Conservation (phyloP, 768 basidiomycete genomes). For the Pholiota conissans region DNA sequence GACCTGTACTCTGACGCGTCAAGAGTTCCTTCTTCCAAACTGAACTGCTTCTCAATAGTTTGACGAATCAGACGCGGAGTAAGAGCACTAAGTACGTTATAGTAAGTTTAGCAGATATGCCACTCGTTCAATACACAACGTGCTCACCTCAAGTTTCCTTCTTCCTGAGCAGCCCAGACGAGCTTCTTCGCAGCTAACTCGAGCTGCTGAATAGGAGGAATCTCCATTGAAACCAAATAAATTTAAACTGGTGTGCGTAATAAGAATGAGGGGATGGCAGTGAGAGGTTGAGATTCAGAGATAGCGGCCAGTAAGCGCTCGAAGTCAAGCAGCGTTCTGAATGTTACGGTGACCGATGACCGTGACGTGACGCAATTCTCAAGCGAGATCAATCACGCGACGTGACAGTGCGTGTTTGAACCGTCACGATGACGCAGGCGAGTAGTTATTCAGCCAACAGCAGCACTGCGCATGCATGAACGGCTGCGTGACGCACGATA, state of each 20-base stretch:
- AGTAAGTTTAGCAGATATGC: neutral
- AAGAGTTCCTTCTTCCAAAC: slow-evolving; percentile 44
- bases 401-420: neutral
- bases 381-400: neutral
- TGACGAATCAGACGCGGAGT: slow-evolving; percentile 53
- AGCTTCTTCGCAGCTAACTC: slow-evolving; percentile 31
- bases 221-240: slow-evolving; percentile 16
- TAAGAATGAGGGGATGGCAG: neutral
- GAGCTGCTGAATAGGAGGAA: slow-evolving; percentile 30
- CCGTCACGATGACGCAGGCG: neutral
- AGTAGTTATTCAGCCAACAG: too few relatives aligned
- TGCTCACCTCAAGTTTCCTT: slow-evolving; percentile 30
- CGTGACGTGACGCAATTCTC: neutral
- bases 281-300: neutral
- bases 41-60: slow-evolving; percentile 46
- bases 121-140: neutral
- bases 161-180: slow-evolving; percentile 22
- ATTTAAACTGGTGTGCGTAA: neutral
- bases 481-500: too few relatives aligned
- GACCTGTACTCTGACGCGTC: slow-evolving; percentile 44
- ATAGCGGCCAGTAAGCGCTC: neutral
- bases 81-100: slow-evolving; percentile 29
- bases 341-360: too few relatives aligned
- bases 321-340: too few relatives aligned
- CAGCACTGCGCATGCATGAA: too few relatives aligned